These are phyloP conservation scores for Neodidymelliopsis sp. DNA, from an alignment of 2,329 filamentous ascomycete genomes.

Conservation along the genomic window DNA sequence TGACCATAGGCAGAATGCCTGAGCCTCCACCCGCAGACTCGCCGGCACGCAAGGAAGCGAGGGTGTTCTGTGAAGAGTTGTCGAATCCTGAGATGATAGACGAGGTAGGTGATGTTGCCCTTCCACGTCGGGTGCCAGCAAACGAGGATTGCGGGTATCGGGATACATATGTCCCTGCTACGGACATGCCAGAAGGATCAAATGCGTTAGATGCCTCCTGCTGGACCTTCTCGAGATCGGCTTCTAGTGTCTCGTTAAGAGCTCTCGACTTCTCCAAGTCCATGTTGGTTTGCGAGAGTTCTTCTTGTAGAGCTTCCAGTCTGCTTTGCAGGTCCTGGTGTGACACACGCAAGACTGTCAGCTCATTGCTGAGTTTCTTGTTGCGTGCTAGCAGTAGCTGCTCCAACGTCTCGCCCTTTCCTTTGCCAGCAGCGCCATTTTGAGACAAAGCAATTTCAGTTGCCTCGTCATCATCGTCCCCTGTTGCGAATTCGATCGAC, in stretches of 20 bases:
- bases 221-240: slow-evolving; percentile 87
- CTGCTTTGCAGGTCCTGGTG: slow-evolving; percentile 88
- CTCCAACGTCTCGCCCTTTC: slow-evolving; percentile 82
- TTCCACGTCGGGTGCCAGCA: slow-evolving; percentile 63
- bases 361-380: slow-evolving; percentile 94
- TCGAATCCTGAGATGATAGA: slow-evolving; percentile 99
- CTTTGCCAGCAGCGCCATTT: slow-evolving; percentile 61
- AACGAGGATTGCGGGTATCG: slow-evolving; percentile 73
- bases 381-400: slow-evolving; percentile 91
- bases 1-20: slow-evolving; percentile 96
- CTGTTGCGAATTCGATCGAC: slow-evolving; percentile 95
- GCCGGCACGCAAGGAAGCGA: slow-evolving; percentile 67
- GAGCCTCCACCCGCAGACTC: slow-evolving; percentile 76
- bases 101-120: slow-evolving; percentile 83
- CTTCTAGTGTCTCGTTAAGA: slow-evolving; percentile 88
- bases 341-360: slow-evolving; percentile 90
- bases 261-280: slow-evolving; percentile 86
- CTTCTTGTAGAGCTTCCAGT: slow-evolving; percentile 81
- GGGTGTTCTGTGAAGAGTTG: slow-evolving; percentile 47
- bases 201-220: slow-evolving; percentile 83
- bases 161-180: slow-evolving; percentile 88
- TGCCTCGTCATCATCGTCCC: slow-evolving; percentile 68
- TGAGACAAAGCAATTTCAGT: slow-evolving; percentile 44
- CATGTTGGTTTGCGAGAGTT: slow-evolving; percentile 80
- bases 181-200: slow-evolving; percentile 84